These are phyloP conservation scores for Deuterostichococcus epilithicus DNA, from an alignment of 139 green algal genomes.

Conservation along the genomic window DNA sequence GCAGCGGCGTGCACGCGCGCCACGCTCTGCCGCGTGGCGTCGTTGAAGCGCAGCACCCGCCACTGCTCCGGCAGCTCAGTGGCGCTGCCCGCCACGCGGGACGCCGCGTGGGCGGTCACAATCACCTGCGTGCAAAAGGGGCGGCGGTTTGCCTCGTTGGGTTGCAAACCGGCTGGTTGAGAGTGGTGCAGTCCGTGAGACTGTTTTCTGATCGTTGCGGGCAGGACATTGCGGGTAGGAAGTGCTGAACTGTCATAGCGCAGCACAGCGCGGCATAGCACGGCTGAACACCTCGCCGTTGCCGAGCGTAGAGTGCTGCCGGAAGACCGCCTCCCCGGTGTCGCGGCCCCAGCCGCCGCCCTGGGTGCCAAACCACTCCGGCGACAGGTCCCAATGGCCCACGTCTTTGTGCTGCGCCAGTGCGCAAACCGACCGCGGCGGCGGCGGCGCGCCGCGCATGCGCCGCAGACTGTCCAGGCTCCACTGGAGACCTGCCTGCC, in stretches of 20 bases:
- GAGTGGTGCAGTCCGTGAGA: neutral
- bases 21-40: slow-evolving; percentile 51
- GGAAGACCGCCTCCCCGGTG: slow-evolving; percentile 33
- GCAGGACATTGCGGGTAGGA: neutral
- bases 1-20: slow-evolving; percentile 24
- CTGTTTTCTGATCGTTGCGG: neutral
- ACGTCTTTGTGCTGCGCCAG: slow-evolving; percentile 19
- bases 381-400: slow-evolving; percentile 46
- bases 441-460: too few relatives aligned
- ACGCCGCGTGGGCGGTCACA: slow-evolving; percentile 41
- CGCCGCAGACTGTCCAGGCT: neutral
- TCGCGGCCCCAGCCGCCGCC: slow-evolving; percentile 42
- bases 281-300: slow-evolving; percentile 28
- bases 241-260: neutral
- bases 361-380: slow-evolving; percentile 60
- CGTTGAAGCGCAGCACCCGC: slow-evolving; percentile 62
- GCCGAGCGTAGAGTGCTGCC: slow-evolving; percentile 6
- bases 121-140: slow-evolving; percentile 12
- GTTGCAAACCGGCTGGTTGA: neutral
- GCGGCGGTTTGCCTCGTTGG: too few relatives aligned
- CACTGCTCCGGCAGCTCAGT: slow-evolving; percentile 28
- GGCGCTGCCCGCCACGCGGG: neutral
- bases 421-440: neutral
- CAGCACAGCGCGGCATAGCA: neutral
- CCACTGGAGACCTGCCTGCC: neutral